Conservation (phyloP, 352 stramenopile species). For the Phytophthora idaei region DNA sequence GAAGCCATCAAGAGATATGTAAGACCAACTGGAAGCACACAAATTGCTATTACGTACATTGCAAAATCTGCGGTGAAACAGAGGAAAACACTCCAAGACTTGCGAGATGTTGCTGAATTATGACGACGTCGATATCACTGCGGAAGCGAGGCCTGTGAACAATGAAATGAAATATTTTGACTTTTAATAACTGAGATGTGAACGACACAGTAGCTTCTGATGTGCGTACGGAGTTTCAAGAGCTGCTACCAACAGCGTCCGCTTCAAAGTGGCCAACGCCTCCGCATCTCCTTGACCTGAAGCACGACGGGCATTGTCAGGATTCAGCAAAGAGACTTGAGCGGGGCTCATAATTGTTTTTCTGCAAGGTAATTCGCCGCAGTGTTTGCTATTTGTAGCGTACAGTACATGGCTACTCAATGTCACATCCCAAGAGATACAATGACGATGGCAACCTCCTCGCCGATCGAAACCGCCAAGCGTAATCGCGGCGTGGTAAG, state of each 20-base stretch:
- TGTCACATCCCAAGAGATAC: neutral
- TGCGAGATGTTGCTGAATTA: constrained; percentile 58
- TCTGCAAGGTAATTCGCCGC: neutral
- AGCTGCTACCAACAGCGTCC: constrained; percentile 48
- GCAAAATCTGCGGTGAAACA: constrained; percentile 47
- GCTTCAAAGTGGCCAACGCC: constrained; percentile 30
- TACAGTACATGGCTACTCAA: constrained; percentile 1
- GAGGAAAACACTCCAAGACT: constrained; percentile 45
- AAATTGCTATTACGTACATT: constrained; percentile 45
- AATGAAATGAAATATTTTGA: neutral
- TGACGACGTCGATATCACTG: constrained; percentile 57
- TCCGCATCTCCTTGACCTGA: constrained; percentile 12
- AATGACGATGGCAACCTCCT: neutral
- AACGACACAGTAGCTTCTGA: neutral
- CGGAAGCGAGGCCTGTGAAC: constrained; percentile 49
- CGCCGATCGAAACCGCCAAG: constrained; percentile 6
- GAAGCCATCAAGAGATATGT: neutral
- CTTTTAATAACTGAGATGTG: no score
- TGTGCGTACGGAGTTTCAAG: constrained; percentile 54
- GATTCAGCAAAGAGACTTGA: neutral
- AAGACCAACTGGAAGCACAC: neutral
- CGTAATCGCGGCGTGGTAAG: constrained; percentile 41
- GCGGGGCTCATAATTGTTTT: constrained; percentile 9
- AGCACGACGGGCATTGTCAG: constrained; percentile 4
- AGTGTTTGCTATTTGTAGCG: constrained; percentile 8